A percentile compares a stretch with the other conserved stretches of the same genome.
These are phyloP conservation scores for Fonsecaea monophora DNA, from an alignment of 2,329 filamentous ascomycete genomes.

Conservation along the genomic window DNA sequence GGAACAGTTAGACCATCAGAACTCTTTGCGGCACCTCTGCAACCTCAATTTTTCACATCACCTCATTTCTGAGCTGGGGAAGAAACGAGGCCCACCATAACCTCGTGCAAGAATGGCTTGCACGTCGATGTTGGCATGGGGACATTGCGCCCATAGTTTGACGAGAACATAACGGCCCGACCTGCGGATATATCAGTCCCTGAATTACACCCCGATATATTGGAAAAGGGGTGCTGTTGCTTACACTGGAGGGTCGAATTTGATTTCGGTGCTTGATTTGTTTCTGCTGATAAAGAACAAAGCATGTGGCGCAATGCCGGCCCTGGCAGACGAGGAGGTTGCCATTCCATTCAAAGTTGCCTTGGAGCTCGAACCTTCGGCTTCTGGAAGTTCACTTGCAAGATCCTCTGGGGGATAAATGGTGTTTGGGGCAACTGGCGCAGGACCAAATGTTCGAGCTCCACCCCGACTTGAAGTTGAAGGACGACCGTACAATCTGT, in stretches of 20 bases:
- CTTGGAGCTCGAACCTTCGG: constrained; percentile 18
- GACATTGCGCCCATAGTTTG: constrained; percentile 85
- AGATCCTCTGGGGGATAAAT: constrained; percentile 14
- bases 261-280: constrained; percentile 84
- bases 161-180: constrained; percentile 80
- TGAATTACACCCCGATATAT: not conserved
- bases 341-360: constrained; percentile 38
- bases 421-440: constrained; percentile 1
- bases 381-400: not conserved
- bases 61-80: constrained; percentile 71
- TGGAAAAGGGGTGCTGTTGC: constrained; percentile 40
- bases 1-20: not conserved
- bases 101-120: constrained; percentile 84
- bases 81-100: constrained; percentile 84
- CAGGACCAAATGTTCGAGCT: constrained; percentile 1
- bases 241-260: constrained; percentile 78
- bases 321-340: constrained; percentile 42
- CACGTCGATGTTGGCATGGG: constrained; percentile 83
- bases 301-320: constrained; percentile 72
- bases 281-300: constrained; percentile 82
- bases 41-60: constrained; percentile 45
- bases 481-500: constrained; percentile 11
- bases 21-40: not conserved
- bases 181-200: constrained; percentile 27
- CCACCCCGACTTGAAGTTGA: constrained; percentile 14